Base-by-base conservation (phyloP, 106 monocot genomes). In the Ottelia alismoides region DNA sequence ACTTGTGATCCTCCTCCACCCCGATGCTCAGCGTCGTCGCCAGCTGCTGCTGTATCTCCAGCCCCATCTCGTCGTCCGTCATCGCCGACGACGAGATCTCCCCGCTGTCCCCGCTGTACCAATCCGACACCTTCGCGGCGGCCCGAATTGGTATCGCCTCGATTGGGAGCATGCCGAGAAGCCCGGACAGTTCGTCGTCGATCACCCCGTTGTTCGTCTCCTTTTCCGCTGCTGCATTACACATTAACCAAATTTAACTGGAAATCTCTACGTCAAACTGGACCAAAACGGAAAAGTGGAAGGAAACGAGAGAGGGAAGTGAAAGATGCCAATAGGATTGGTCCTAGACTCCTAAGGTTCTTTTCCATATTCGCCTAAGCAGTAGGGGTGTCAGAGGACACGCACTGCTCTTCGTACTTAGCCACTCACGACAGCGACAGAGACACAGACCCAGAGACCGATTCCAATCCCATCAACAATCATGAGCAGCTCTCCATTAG, bases 21-120 rank as follows among this genome's bases (percentile, higher is more conserved):
- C n/a, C n/a, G n/a, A 30, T 40, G 17, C 28, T 24, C 14, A 60
- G 9, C 6, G 61, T 40, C 2, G 66, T 59, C 9, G 53, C 61
- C 18, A 68, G 45, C 24, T 62, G 60, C 4, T 61, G 69, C 51
- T n/a, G n/a, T n/a, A 79, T 52, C 24, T 66, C 74, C 2, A 79
- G 32, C 24, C 66, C 61, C 3, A 70, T 19, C 9, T 66, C 70
- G 7, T 73, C 65, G 9, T 63, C 69, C 1, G 73, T 69, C 9
- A 55, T 30, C 27, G 22, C 72, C 1, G 69, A 63, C 12, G 70
- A 62, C 63, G 69, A 69, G 11, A 60, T 28, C 32, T 64, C 67
- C 2, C 67, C 61, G 47, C 49, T 35, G 35, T 12, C 35, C 9
- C 12, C 12, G n/a, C 47, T 19, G n/a, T 12, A 27, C 23, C 25